Conservation (phyloP, 2,329 filamentous ascomycete species). For the Calonectria leucothoes region DNA sequence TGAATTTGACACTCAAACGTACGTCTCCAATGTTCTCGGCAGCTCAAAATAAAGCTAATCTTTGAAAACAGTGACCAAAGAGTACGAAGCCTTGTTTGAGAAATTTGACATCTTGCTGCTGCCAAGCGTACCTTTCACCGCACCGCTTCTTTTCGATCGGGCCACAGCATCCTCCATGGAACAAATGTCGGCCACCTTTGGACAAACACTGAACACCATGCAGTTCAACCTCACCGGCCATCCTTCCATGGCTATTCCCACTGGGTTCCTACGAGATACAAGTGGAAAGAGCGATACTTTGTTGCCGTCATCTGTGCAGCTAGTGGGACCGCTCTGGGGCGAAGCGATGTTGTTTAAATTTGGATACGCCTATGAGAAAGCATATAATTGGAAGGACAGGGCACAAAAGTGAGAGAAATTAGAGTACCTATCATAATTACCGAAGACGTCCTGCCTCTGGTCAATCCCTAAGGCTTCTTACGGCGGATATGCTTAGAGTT, state of each 20-base stretch:
- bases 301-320: not conserved
- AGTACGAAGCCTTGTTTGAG: not conserved
- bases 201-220: not conserved
- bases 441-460: too few species aligned
- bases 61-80: not conserved
- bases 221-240: not conserved
- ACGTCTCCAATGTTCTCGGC: not conserved
- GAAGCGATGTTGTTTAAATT: not conserved
- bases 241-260: not conserved
- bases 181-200: not conserved
- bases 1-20: not conserved
- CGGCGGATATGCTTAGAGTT: too few species aligned
- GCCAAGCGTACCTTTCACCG: not conserved
- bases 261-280: not conserved
- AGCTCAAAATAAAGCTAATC: not conserved
- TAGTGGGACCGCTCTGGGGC: not conserved
- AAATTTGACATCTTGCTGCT: not conserved
- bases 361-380: not conserved
- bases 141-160: not conserved
- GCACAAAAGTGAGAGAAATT: not conserved
- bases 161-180: not conserved
- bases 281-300: not conserved
- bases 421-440: too few species aligned
- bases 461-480: too few species aligned
- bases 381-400: not conserved